Evolutionary conservation across 352 stramenopile species (phyloP).

Genomic region (Pythium vanterpoolii): DNA sequence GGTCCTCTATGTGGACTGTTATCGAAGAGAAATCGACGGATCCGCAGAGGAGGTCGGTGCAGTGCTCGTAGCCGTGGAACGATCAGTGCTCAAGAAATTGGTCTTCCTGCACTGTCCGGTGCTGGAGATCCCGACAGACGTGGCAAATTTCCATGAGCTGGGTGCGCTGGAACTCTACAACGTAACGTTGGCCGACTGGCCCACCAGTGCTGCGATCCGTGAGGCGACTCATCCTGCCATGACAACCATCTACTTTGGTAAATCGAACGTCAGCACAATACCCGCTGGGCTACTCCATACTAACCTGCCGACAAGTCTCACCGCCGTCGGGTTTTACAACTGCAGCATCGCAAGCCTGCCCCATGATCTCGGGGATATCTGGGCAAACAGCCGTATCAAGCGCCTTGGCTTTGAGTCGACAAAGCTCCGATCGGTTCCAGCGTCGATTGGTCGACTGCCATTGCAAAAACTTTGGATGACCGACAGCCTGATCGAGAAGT

Average conservation of each 20-base stretch:
- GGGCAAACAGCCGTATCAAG: not conserved
- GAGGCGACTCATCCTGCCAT: not conserved
- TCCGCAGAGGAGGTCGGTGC: not conserved
- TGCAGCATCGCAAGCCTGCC: slow-evolving; percentile 3
- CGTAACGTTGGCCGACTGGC: slow-evolving; percentile 14
- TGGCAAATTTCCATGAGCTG: slow-evolving; percentile 12
- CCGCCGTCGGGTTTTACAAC: slow-evolving; percentile 4
- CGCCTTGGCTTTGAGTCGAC: not conserved
- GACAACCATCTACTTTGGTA: not conserved
- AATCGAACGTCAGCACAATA: not conserved
- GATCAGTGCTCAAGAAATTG: slow-evolving; percentile 1
- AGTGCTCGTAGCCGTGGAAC: slow-evolving; percentile 5
- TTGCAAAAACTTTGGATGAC: not conserved
- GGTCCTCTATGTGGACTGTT: slow-evolving; percentile 16
- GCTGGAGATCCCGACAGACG: slow-evolving; percentile 4
- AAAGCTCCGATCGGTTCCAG: not conserved
- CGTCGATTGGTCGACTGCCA: not conserved
- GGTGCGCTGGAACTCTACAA: slow-evolving; percentile 15
- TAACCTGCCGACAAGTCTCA: not conserved
- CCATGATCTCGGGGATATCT: slow-evolving; percentile 6
- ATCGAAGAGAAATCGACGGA: not conserved
- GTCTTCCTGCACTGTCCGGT: slow-evolving; percentile 21
- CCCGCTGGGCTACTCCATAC: slow-evolving; percentile 4
- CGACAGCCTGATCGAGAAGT: not conserved
- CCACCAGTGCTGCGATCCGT: not conserved